Percentiles rank a stretch among this genome's conserved stretches.
Evolutionary conservation across 768 basidiomycete species (phyloP).

Genomic region (Calocybe gangraenosa): DNA sequence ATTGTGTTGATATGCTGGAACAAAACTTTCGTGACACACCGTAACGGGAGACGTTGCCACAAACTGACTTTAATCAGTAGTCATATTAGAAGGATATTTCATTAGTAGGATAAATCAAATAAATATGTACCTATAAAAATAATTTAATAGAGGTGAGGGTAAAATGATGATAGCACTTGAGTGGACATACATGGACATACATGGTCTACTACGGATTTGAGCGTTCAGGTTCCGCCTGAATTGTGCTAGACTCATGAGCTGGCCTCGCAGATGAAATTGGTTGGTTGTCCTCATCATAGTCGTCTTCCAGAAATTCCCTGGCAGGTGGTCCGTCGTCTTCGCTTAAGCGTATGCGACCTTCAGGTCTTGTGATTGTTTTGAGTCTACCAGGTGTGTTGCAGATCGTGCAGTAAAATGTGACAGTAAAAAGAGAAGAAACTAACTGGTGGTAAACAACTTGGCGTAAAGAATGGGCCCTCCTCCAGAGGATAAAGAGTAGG

Average conservation of each 20-base stretch:
- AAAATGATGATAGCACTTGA: too few species aligned
- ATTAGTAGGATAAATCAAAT: too few species aligned
- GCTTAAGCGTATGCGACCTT: conserved; percentile 63
- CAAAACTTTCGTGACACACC: too few species aligned
- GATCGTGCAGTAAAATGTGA: not conserved
- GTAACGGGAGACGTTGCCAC: too few species aligned
- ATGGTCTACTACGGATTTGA: not conserved
- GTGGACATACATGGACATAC: too few species aligned
- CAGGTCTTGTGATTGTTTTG: conserved; percentile 46
- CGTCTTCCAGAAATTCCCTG: conserved; percentile 59
- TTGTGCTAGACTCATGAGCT: not conserved
- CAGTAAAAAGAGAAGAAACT: too few species aligned
- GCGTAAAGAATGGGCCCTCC: conserved; percentile 50
- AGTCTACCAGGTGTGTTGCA: conserved; percentile 34
- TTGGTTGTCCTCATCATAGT: conserved; percentile 46
- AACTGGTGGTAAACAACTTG: conserved; percentile 62
- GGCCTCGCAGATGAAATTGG: conserved; percentile 7
- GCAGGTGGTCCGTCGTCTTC: conserved; percentile 71
- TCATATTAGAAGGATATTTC: too few species aligned
- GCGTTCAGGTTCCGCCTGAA: not conserved
- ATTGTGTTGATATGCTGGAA: too few species aligned
- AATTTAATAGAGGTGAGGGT: too few species aligned
- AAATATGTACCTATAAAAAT: too few species aligned
- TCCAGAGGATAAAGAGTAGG: conserved; percentile 59
- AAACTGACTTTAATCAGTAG: too few species aligned